These are phyloP conservation scores for Camellia lanceoleosa DNA, from an alignment of 148 eudicot genomes.

Conservation along the genomic window DNA sequence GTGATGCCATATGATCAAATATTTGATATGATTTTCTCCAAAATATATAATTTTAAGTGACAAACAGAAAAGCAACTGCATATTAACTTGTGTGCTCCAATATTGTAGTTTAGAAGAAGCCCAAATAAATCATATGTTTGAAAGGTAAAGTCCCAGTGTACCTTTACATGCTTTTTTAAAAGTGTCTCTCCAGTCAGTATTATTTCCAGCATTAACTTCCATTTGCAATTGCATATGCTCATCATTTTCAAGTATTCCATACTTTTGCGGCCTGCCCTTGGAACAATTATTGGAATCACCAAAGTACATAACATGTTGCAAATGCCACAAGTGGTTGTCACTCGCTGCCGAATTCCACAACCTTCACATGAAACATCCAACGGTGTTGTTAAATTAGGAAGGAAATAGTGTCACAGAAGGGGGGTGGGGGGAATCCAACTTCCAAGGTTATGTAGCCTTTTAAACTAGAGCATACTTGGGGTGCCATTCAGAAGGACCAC, in stretches of 20 bases:
- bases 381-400: slow-evolving; percentile 1
- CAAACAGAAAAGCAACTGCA: background rate
- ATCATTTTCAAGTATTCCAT: slow-evolving; percentile 14
- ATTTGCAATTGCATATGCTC: slow-evolving; percentile 18
- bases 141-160: slow-evolving; percentile 15
- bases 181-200: slow-evolving; percentile 48
- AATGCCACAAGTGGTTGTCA: slow-evolving; percentile 67
- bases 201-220: slow-evolving; percentile 14
- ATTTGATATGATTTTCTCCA: background rate
- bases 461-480: background rate
- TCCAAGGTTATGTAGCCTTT: background rate
- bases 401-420: background rate
- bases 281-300: slow-evolving; percentile 21
- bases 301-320: slow-evolving; percentile 44
- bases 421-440: background rate
- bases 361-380: slow-evolving; percentile 39
- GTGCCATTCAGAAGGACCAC: background rate
- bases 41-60: background rate
- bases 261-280: slow-evolving; percentile 12
- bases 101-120: background rate
- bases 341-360: slow-evolving; percentile 72
- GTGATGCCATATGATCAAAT: background rate
- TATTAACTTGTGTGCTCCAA: background rate
- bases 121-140: background rate
- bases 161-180: slow-evolving; percentile 58